Evolutionary conservation across 169 alveolate genomes (phyloP), one percentile per base, ranked within the genome.

Genomic region (Plasmodium vivax): DNA sequence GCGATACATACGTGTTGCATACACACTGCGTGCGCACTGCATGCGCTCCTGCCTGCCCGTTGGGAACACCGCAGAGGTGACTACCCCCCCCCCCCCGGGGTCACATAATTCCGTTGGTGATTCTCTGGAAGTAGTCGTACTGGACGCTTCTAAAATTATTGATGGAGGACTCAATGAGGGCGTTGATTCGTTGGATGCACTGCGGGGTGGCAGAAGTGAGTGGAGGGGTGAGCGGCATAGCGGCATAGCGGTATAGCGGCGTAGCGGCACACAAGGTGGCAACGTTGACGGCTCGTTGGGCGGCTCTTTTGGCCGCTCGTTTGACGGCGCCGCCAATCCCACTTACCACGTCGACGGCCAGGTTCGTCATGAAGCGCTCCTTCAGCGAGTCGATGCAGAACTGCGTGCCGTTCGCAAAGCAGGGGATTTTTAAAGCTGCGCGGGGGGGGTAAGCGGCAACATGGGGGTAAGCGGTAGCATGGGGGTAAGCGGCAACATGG

Each of bases 41-140:
- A 38, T 38, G 6, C 8, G 45, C 45, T 38, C 45, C 45, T 38
- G 9, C 7, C 45, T 38, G 8, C 9, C 6, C 8, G 2, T 38
- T 38, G 0, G 8, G 56, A 45, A 45, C 56, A 4, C 12, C n/a
- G 2, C n/a, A 5, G 56, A 10, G 5, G 3, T 62, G 75, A 62
- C 1, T 27, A 62, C 75, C 14, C 2, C 36, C 34, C 72, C 34
- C 27, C 14, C 12, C 38, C 14, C 19, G 12, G 41, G 38, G 47
- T 93, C 93, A 98, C 95, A 98, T 94, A 41, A 99, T 99, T n/a
- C 99, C 99, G 85, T 98, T 98, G 51, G 99, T 98, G 47, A 98
- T 94, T 82, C 99, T 96, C 97, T 99, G 99, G 96, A 97, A 99
- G 88, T 97, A 97, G 96, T 99, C 99, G 97, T 99, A 99, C 95